phyloP scores from a whole-genome alignment of 1,139 yeast species.

The Maudiozyma humilis region DNA sequence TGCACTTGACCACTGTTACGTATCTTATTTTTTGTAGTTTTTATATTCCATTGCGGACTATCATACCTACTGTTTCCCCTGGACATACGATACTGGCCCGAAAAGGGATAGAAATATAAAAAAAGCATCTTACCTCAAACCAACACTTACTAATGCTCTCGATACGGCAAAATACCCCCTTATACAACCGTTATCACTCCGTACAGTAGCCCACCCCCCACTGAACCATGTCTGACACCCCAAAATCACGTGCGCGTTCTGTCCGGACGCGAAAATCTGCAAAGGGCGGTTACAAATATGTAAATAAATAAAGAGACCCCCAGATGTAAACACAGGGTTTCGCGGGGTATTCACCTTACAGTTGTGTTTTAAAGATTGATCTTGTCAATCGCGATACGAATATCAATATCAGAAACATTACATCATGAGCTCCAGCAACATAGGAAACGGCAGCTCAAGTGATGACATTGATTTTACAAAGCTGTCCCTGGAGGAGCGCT shows the following conservation, averaged over 20 bases:
- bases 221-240: not conserved
- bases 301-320: not conserved
- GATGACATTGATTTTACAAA: slow-evolving; percentile 55
- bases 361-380: no score
- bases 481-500: slow-evolving; percentile 58
- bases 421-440: not conserved
- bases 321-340: not conserved
- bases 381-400: no score
- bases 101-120: slow-evolving; percentile 4
- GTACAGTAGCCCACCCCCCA: no score
- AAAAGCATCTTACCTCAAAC: not conserved
- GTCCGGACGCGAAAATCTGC: not conserved
- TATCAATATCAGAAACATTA: not conserved
- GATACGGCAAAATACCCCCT: no score
- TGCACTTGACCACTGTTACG: no score
- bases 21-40: no score
- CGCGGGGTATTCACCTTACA: not conserved
- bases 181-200: no score
- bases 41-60: no score
- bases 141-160: not conserved
- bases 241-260: not conserved
- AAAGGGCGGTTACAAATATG: not conserved
- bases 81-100: no score
- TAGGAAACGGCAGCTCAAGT: slow-evolving; percentile 10
- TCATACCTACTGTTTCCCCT: no score